Evolutionary conservation across 352 stramenopile genomes (phyloP), one percentile per base, ranked within the genome.

Genomic region (Pythium myriotylum): DNA sequence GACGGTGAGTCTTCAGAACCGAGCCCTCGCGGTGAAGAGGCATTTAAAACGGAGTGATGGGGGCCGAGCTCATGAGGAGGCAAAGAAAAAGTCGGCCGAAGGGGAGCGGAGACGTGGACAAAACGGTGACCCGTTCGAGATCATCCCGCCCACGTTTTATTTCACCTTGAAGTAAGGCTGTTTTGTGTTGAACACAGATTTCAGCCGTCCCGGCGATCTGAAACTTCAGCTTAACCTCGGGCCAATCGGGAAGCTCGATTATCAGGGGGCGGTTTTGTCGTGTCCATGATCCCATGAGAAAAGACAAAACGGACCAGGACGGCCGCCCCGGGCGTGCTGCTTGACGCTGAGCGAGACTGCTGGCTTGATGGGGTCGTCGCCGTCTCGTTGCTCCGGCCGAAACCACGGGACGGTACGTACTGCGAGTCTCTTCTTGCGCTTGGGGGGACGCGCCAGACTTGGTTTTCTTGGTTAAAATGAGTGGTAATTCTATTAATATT

Each of bases 251-350:
- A 27, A 8, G 48, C 41, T 40, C 13, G 9, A 54, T 62, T 55
- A 54, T 62, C 43, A 62, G 42, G 43, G n/a, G 22, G 10, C 9
- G 39, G 37, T 43, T 43, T 43, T 14, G 37, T 43, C 37, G 13
- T 43, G 37, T 43, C 37, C 37, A 43, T 20, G 37, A 16, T 17
- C 37, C 17, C 37, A 35, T 55, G 55, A 22, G 55, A 55, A 54
- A 48, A 62, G n/a, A n/a, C n/a, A n/a, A 42, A 55, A 37, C 33
- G 43, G 45, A 62, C 50, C 50, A 57, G 50, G 50, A 56, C 48
- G 48, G 37, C 29, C 29, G 5, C n/a, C n/a, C n/a, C n/a, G n/a
- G n/a, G n/a, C 5, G 29, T 35, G 29, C 29, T 35, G 29, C 4
- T 17, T 43, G 37, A 43, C n/a, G 5, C 7, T 20, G 13, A 20